Evolutionary conservation across 345 rosid species (phyloP).

Genomic region (Microthlaspi erraticum): DNA sequence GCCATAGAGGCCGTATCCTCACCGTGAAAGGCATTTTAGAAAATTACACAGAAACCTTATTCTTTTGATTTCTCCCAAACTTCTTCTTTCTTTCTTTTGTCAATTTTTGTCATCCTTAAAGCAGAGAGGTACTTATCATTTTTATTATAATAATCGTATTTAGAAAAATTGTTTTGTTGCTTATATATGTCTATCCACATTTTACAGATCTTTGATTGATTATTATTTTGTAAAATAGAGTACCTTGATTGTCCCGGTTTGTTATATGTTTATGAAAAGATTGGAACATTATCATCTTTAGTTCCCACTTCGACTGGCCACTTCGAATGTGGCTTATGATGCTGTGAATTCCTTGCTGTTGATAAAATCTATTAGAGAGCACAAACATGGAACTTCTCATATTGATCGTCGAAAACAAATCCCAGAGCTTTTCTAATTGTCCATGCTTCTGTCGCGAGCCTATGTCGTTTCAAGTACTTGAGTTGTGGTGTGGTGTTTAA

Average conservation of each 20-base stretch:
- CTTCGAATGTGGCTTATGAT: too few relatives aligned
- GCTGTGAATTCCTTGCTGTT: too few relatives aligned
- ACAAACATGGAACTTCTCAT: too few relatives aligned
- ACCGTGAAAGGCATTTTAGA: conserved; percentile 32
- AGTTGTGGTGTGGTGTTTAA: too few relatives aligned
- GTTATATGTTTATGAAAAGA: conserved; percentile 1
- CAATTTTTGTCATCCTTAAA: conserved; percentile 13
- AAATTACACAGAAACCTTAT: conserved; percentile 21
- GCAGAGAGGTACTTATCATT: conserved; percentile 12
- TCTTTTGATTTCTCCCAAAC: conserved; percentile 35
- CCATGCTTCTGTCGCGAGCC: too few relatives aligned
- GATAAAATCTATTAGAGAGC: too few relatives aligned
- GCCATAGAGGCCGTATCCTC: conserved; percentile 92
- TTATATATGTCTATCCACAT: not conserved
- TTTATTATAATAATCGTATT: conserved; percentile 12
- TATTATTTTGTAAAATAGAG: conserved; percentile 24
- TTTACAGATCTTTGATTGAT: conserved; percentile 14
- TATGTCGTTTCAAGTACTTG: too few relatives aligned
- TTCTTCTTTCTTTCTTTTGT: not conserved
- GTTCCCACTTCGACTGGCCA: too few relatives aligned
- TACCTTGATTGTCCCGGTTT: not conserved
- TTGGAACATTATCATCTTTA: conserved; percentile 3
- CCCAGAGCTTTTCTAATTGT: too few relatives aligned
- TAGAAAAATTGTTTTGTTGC: conserved; percentile 18
- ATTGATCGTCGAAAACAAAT: too few relatives aligned